Base-by-base conservation (phyloP, 192 early-diverging fungal species). In the Gaertneriomyces semiglobifer region DNA sequence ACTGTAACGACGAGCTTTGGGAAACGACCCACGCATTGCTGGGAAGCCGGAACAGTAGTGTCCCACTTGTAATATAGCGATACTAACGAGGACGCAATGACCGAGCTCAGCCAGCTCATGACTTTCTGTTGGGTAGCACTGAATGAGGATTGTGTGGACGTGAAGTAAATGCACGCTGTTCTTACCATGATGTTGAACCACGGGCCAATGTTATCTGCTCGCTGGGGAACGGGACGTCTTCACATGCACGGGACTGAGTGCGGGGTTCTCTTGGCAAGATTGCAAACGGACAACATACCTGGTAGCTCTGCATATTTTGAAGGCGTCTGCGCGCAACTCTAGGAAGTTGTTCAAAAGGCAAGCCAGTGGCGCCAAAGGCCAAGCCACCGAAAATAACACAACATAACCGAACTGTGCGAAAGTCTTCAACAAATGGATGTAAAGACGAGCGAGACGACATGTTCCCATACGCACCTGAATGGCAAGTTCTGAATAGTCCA, bases 401-500 rank as follows among this genome's bases (percentile, higher is more conserved):
- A 97, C 84, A 65, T 91, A 88, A 16, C 90, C 93, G 84, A 93
- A 97, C 86, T 89, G 68, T 38, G 25, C 25, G 44, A 11, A 60
- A 60, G 44, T n/a, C 12, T 16, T 16, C 45, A 25, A 6, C n/a
- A 6, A 14, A 61, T 41, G 60, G 14, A 61, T 12, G 43, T 12
- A 12, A 45, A 4, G 41, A 0, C 5, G 3, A 4, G 43, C 14
- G 38, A 25, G 8, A 10, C 4, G 56, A 19, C 5, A 58, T 38
- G 56, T 38, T 3, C 10, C 3, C 5, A 52, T 11, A 41, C 63
- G 55, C 74, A 89, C 84, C 83, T 96, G 94, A 64, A 89, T 86
- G 60, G 89, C 86, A 90, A 97, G 92, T 73, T 97, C 94, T 42
- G 87, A 85, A 70, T 95, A 95, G 71, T 97, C 94, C 56, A 84